Evolutionary conservation across 331 rosid species (phyloP), one percentile per base, ranked within the genome.

Genomic region (Quercus tomentella): DNA sequence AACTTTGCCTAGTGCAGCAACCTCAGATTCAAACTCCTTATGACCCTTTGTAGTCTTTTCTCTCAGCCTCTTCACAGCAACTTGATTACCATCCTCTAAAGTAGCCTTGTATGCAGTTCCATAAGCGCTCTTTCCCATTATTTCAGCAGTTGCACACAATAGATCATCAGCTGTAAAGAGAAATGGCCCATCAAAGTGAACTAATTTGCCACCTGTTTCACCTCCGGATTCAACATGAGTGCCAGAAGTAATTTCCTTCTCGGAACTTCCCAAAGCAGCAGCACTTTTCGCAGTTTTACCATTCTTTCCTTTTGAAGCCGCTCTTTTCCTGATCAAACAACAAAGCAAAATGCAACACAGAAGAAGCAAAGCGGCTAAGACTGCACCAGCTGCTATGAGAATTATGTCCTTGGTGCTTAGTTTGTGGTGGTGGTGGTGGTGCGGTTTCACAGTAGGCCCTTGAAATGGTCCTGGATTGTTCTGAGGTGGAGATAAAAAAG

Each of bases 51-150:
- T 92, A 45, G 88, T 88, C 80, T 94, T 94, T 71, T 94, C 98
- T 72, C 98, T 90, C 91, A 94, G 57, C 78, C 98, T 92, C 78
- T 94, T 94, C 86, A 94, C 98, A 25, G 96, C 94, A 81, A 94
- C 97, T 72, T 90, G 89, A 86, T 90, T 81, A 2, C 94, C 96
- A 87, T 94, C 96, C 74, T 94, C 98, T 70, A 94, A 68, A 66
- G 96, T 90, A 41, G 98, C 97, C 82, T 93, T 93, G 66, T 93
- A 93, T 11, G 97, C 96, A 43, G 98, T 93, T 61, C 98, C 98
- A 85, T 86, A 93, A 14, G 98, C 88, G 79, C 94, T 93, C 80
- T 92, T 93, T 1, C 98, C 98, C 94, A 93, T 92, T 66, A 93
- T 93, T 89, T 93, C 98, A 8, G 98, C 98, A 49, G 97, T 92